phyloP scores from a whole-genome alignment of 768 basidiomycete species.

The Lentinula boryana region DNA sequence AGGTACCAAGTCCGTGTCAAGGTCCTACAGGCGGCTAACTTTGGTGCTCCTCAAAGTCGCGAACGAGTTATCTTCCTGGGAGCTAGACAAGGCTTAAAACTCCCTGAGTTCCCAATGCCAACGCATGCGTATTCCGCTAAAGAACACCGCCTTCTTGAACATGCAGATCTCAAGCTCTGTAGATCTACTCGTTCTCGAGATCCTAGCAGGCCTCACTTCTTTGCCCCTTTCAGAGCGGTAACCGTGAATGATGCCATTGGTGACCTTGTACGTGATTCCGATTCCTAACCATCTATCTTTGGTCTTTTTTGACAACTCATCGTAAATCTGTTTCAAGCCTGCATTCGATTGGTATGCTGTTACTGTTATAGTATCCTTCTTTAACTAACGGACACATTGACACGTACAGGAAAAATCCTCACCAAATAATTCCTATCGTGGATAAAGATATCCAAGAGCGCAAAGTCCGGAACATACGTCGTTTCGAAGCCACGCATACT shows the following conservation, averaged over 20 bases:
- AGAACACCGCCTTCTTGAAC: slow-evolving; percentile 37
- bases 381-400: not conserved
- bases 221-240: slow-evolving; percentile 54
- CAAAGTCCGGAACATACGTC: slow-evolving; percentile 21
- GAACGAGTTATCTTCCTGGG: slow-evolving; percentile 65
- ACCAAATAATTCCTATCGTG: slow-evolving; percentile 29
- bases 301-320: not conserved
- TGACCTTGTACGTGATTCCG: slow-evolving; percentile 49
- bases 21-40: slow-evolving; percentile 64
- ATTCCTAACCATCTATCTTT: slow-evolving; percentile 6
- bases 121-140: slow-evolving; percentile 42
- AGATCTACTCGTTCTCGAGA: slow-evolving; percentile 40
- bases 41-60: slow-evolving; percentile 68
- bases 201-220: slow-evolving; percentile 33
- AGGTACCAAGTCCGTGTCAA: slow-evolving; percentile 66
- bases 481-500: slow-evolving; percentile 7
- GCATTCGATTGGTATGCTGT: slow-evolving; percentile 62
- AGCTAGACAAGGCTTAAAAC: slow-evolving; percentile 46
- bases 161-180: slow-evolving; percentile 22
- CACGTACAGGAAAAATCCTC: slow-evolving; percentile 51
- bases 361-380: not conserved
- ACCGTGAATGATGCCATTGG: slow-evolving; percentile 61
- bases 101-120: slow-evolving; percentile 63
- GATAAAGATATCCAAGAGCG: slow-evolving; percentile 25
- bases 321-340: slow-evolving; percentile 32